Evolutionary conservation across 495 filamentous ascomycete genomes (phyloP), one percentile per base, ranked within the genome.

Genomic region (Astrocystis sublimbata): DNA sequence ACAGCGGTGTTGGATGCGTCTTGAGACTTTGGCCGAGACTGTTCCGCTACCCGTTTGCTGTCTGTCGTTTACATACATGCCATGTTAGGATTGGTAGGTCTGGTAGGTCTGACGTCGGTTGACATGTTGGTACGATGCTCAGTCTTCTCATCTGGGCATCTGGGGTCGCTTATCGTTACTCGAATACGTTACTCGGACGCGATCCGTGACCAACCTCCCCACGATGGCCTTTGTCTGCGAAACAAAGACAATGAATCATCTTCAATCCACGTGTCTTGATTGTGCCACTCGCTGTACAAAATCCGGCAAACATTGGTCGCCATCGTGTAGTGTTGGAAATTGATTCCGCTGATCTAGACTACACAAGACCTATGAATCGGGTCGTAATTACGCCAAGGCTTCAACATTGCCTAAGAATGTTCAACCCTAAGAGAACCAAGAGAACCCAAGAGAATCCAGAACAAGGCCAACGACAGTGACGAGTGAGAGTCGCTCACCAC

Each of bases 381-480:
- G 19, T 15, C 51, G 2, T 26, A 54, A 38, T 43, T 43, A 21
- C 7, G 54, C 54, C 54, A 57, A 57, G 54, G 54, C 54, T 24
- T 45, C 38, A 28, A 45, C 28, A 45, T 30, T 26, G 53, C 13
- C 36, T 24, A 56, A 26, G 51, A 15, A 33, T 15, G n/a, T n/a
- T n/a, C n/a, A n/a, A n/a, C n/a, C n/a, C n/a, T n/a, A n/a, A n/a
- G n/a, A n/a, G n/a, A n/a, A 12, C 24, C 46, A 13, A 49, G 24
- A 24, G 7, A 35, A 4, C 19, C 40, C 54, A 31, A 45, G 28
- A 15, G n/a, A 13, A 23, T 30, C 52, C 35, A 41, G 17, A 36
- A 36, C 23, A 31, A 6, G 24, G n/a, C 13, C 10, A 38, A 41
- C 7, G 13, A 35, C 33, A 40, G 51, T 54, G 30, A 54, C n/a